These are phyloP conservation scores for Metschnikowia cubensis DNA, from an alignment of 805 yeast species.

Conservation along the genomic window DNA sequence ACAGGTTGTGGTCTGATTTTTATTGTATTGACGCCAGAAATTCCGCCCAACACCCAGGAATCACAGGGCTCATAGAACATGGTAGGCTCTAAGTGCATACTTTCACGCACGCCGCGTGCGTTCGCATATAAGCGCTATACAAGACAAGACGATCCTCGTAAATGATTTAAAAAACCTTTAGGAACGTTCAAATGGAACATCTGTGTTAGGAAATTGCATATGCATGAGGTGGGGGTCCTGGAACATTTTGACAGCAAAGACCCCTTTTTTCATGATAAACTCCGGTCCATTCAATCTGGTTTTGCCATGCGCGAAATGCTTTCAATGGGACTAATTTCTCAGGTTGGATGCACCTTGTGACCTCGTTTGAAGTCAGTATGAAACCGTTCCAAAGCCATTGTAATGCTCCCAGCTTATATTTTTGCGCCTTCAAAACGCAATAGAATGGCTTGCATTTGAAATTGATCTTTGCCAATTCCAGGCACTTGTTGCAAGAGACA, in stretches of 20 bases:
- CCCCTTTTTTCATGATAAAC: too few species aligned
- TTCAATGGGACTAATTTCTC: too few species aligned
- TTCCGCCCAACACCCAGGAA: not conserved
- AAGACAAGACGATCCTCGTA: not conserved
- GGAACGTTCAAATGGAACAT: too few species aligned
- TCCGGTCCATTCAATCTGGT: too few species aligned
- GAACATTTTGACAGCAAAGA: too few species aligned
- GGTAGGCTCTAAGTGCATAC: not conserved
- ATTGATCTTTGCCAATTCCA: not conserved
- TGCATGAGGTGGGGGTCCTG: not conserved
- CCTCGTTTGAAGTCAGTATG: not conserved
- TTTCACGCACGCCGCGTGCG: not conserved
- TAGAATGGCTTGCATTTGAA: not conserved
- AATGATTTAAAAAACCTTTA: not conserved
- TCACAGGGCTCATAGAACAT: not conserved
- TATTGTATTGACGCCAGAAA: not conserved
- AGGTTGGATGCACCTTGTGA: too few species aligned
- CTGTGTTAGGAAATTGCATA: not conserved
- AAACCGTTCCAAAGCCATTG: not conserved
- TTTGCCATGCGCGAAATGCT: too few species aligned
- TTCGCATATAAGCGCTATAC: not conserved
- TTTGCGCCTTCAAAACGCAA: not conserved
- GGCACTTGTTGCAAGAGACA: not conserved
- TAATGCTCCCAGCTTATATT: not conserved
- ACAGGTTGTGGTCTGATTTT: not conserved